Percentiles rank a stretch among this genome's conserved stretches.
Evolutionary conservation across 495 filamentous ascomycete species (phyloP).

Genomic region (Penicillium psychrofluorescens): DNA sequence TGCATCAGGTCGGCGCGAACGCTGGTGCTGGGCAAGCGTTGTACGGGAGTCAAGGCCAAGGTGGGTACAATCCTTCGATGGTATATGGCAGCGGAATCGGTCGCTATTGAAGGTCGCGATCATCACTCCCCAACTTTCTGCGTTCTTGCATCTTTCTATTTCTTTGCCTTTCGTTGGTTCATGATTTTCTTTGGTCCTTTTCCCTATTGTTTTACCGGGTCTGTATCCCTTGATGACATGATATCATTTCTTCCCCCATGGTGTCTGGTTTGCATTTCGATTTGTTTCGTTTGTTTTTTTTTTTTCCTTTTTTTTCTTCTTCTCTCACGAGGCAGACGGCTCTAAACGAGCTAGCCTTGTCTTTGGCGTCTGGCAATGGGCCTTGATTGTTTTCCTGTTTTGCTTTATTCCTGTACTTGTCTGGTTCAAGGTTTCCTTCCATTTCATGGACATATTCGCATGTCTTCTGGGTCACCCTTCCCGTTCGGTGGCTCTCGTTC

Average conservation of each 20-base stretch:
- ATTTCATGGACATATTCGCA: conserved; percentile 25
- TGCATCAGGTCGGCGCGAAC: conserved; percentile 76
- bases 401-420: too few relatives aligned
- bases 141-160: conserved; percentile 11
- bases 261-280: conserved; percentile 22
- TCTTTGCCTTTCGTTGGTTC: conserved; percentile 7
- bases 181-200: conserved; percentile 7
- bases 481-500: conserved; percentile 23
- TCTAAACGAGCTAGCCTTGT: conserved; percentile 27
- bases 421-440: conserved; percentile 23
- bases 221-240: conserved; percentile 25
- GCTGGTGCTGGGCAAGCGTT: conserved; percentile 69
- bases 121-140: conserved; percentile 5
- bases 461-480: conserved; percentile 20
- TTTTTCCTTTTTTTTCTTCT: conserved; percentile 19
- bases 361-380: conserved; percentile 28
- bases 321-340: conserved; percentile 13
- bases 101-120: conserved; percentile 56
- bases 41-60: conserved; percentile 89
- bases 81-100: conserved; percentile 75
- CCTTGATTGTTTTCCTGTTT: conserved; percentile 4
- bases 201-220: conserved; percentile 9
- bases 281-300: conserved; percentile 19
- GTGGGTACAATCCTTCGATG: conserved; percentile 89
- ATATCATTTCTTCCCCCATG: conserved; percentile 22